Base-by-base conservation (phyloP, 306 rosid genomes). In the Mucuna pruriens region DNA sequence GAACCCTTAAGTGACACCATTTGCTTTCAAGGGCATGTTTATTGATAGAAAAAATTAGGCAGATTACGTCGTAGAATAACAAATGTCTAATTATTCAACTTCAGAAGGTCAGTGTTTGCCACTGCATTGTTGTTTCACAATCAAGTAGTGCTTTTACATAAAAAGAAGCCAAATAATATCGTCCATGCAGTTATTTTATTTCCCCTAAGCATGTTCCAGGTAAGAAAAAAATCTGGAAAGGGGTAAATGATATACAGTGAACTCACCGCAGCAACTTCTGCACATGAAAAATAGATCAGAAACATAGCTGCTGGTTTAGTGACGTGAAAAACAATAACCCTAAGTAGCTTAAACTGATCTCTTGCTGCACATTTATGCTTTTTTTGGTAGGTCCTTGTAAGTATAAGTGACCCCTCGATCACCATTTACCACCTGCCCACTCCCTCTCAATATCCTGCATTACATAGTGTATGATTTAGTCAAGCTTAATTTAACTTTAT, bases 391-490 rank as follows among this genome's bases (percentile, higher is more conserved):
- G 42, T 81, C 82, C 87, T 88, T 90, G 84, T 90, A 90, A 9
- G 87, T 89, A 78, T 90, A 91, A 17, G 42, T 70, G 22, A 91
- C 69, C 67, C 87, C 90, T 81, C 85, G 89, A 82, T 91, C 97
- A 1, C 97, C 94, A 10, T 89, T 86, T 23, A 89, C 97, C 67
- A 88, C 89, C 42, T 92, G 94, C 51, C 97, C 98, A 17, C 22
- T 84, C 17, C 98, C 98, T 85, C 90, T 95, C 79, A 95, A 62
- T 84, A 90, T 76, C 98, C 97, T 95, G 93, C 92, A 91, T 74
- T 80, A 34, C n/a, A n/a, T 63, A 67, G 46, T 3, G 25, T 40
- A 48, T 25, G 31, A 46, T 77, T 63, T 75, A 70, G 68, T 38
- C 17, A 7, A 40, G 49, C 76, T 52, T 74, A 38, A 36, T 26